A percentile compares a stretch with the other conserved stretches of the same genome.
Evolutionary conservation across 371 early-diverging fungal species (phyloP).

Genomic region (Fennellomyces sp.): DNA sequence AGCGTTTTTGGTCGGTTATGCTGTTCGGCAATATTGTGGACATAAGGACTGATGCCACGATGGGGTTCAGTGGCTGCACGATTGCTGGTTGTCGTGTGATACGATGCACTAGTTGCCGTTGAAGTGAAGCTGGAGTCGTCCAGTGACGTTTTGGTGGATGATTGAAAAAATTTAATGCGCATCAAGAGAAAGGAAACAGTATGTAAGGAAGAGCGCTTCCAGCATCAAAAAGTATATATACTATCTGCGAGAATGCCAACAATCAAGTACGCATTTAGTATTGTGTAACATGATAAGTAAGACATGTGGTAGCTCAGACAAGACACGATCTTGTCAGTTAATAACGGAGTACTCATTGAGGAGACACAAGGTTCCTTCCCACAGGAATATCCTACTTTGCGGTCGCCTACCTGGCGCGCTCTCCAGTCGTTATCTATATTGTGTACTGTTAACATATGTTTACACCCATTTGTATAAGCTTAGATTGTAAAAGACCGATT

Average conservation of each 20-base stretch:
- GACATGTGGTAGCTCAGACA: background rate
- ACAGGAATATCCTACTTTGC: too few relatives aligned
- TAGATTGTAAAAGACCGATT: too few relatives aligned
- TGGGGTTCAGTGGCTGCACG: conserved; percentile 7
- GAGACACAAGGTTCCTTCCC: too few relatives aligned
- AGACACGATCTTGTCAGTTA: background rate
- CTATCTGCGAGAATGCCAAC: background rate
- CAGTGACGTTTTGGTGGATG: background rate
- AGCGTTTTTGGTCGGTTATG: background rate
- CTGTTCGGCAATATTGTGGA: background rate
- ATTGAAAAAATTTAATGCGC: background rate
- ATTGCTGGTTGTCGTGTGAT: background rate
- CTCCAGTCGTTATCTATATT: too few relatives aligned
- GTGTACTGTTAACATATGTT: too few relatives aligned
- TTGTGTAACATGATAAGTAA: background rate
- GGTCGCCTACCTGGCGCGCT: too few relatives aligned
- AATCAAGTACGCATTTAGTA: too few relatives aligned
- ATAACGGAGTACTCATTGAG: too few relatives aligned
- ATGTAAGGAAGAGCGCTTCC: background rate
- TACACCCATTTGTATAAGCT: too few relatives aligned
- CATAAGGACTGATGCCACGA: background rate
- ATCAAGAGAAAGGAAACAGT: background rate
- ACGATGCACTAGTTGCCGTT: background rate
- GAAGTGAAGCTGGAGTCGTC: background rate
- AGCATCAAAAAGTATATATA: background rate